Evolutionary conservation across 1,284 basidiomycete genomes (phyloP).

Genomic region (Ganoderma resinaceum): DNA sequence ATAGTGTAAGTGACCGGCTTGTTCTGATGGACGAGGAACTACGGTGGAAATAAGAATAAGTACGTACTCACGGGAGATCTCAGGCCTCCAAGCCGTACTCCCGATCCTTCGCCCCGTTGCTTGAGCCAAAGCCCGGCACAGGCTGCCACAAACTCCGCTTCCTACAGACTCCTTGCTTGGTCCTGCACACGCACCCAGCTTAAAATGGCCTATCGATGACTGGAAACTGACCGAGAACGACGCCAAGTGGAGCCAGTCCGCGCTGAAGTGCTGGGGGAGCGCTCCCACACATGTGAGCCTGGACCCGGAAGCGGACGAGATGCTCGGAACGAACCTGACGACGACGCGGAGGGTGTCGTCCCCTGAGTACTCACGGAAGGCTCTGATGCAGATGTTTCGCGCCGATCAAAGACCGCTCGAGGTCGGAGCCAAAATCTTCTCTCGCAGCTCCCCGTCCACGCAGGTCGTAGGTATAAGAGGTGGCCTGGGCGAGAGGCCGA

Average conservation of each 20-base stretch:
- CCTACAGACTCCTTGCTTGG: neutral
- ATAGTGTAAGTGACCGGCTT: neutral
- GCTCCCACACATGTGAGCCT: neutral
- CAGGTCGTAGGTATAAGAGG: constrained; percentile 2
- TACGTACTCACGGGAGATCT: neutral
- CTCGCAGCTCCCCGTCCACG: neutral
- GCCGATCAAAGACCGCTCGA: neutral
- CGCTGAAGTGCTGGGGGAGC: neutral
- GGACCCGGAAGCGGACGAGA: neutral
- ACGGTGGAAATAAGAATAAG: neutral
- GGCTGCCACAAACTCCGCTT: neutral
- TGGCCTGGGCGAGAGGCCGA: neutral
- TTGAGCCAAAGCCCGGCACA: neutral
- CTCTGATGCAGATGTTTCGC: neutral
- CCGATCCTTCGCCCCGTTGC: neutral
- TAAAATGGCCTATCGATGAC: neutral
- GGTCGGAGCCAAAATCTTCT: neutral
- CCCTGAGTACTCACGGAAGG: neutral
- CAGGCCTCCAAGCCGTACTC: neutral
- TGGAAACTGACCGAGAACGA: neutral
- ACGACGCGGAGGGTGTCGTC: neutral
- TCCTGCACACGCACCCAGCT: neutral
- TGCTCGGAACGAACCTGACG: constrained; percentile 1
- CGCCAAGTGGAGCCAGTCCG: neutral
- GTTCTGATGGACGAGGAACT: neutral